phyloP scores from a whole-genome alignment of 2,329 filamentous ascomycete species.

The Xylariales sp. region DNA sequence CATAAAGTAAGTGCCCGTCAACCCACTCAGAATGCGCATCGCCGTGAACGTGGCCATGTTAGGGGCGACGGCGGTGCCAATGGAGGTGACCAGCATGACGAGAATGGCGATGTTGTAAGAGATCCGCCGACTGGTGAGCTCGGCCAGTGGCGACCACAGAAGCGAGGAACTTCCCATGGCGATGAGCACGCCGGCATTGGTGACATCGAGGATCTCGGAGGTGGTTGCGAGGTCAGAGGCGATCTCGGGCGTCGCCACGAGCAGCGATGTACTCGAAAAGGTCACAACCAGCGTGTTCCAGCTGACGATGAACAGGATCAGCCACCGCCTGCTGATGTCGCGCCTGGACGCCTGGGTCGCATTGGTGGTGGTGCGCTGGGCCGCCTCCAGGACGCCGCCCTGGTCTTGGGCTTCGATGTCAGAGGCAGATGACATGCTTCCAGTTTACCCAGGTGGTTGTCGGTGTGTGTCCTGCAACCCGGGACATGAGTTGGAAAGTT shows the following conservation, averaged over 20 bases:
- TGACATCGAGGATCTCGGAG: slow-evolving; percentile 26
- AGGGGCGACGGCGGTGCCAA: slow-evolving; percentile 24
- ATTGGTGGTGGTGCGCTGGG: no score
- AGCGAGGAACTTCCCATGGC: slow-evolving; percentile 32
- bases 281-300: slow-evolving; percentile 14
- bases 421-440: no score
- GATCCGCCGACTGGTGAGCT: slow-evolving; percentile 22
- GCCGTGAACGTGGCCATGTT: slow-evolving; percentile 29
- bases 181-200: slow-evolving; percentile 30
- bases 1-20: slow-evolving; percentile 33
- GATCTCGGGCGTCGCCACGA: slow-evolving; percentile 5
- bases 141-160: slow-evolving; percentile 27
- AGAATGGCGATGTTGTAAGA: slow-evolving; percentile 29
- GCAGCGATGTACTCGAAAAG: slow-evolving; percentile 5
- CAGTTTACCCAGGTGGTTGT: no score
- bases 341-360: no score
- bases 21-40: slow-evolving; percentile 27
- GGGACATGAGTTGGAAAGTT: no score
- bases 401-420: no score
- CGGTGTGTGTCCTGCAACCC: no score
- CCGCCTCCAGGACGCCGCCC: no score
- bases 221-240: slow-evolving; percentile 5
- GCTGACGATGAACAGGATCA: slow-evolving; percentile 14
- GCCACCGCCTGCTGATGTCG: no score
- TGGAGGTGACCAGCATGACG: slow-evolving; percentile 24